Evolutionary conservation across 2,329 filamentous ascomycete genomes (phyloP).

Genomic region (Sclerotinia spermophila): DNA sequence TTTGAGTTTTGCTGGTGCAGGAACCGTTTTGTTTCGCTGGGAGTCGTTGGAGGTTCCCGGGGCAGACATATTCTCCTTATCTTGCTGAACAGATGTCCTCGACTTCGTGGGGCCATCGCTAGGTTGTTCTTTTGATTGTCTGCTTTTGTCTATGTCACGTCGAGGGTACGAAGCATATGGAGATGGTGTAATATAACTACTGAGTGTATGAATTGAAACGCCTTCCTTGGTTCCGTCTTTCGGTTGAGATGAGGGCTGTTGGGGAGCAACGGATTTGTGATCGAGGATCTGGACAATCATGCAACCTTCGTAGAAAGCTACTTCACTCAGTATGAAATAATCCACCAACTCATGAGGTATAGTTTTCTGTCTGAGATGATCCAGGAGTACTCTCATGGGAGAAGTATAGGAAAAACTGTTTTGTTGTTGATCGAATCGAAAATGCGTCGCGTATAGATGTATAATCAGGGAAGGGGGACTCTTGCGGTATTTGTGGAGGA

Average conservation of each 20-base stretch:
- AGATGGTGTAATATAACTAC: conserved; percentile 84
- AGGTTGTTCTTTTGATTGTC: conserved; percentile 38
- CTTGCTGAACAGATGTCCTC: conserved; percentile 41
- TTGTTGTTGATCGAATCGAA: conserved; percentile 81
- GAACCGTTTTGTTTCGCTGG: conserved; percentile 42
- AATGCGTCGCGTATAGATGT: conserved; percentile 81
- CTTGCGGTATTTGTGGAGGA: conserved; percentile 74
- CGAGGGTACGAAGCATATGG: conserved; percentile 74
- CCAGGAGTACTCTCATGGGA: conserved; percentile 75
- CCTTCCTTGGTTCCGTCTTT: conserved; percentile 59
- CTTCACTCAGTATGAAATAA: conserved; percentile 59
- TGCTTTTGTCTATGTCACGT: conserved; percentile 39
- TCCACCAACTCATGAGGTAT: conserved; percentile 86
- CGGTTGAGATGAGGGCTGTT: conserved; percentile 55
- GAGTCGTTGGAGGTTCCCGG: conserved; percentile 47
- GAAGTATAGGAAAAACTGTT: conserved; percentile 90
- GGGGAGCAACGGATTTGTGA: conserved; percentile 64
- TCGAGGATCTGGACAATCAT: conserved; percentile 94
- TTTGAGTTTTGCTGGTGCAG: conserved; percentile 53
- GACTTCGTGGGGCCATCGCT: conserved; percentile 28
- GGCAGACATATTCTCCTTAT: conserved; percentile 58
- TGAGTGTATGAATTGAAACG: conserved; percentile 91
- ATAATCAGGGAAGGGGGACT: conserved; percentile 78
- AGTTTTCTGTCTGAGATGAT: conserved; percentile 72
- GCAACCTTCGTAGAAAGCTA: conserved; percentile 89